Conservation (phyloP, 306 rosid genomes). For the Pueraria montana region DNA sequence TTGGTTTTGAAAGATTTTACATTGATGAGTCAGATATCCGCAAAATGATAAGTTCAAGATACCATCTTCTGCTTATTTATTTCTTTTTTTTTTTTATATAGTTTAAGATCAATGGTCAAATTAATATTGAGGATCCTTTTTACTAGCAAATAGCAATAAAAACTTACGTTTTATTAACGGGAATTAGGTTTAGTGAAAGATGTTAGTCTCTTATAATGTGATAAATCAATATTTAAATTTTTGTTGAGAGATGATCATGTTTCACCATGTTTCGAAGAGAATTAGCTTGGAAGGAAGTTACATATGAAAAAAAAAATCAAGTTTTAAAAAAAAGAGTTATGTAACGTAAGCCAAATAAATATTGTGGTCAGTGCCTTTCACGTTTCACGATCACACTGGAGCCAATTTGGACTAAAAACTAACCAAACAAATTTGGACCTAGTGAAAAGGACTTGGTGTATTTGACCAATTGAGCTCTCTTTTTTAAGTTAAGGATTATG, state of each 20-base stretch:
- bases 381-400: neutral
- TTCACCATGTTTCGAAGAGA: too few species aligned
- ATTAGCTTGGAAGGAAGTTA: too few species aligned
- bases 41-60: conserved; percentile 31
- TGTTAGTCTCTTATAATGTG: too few species aligned
- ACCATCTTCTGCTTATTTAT: neutral
- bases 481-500: neutral
- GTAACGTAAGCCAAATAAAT: conserved; percentile 44
- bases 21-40: conserved; percentile 12
- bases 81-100: neutral
- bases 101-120: neutral
- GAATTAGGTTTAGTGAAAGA: too few species aligned
- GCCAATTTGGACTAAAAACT: conserved; percentile 25
- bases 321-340: neutral
- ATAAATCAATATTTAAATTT: too few species aligned
- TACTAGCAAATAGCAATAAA: neutral
- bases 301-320: too few species aligned
- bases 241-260: too few species aligned
- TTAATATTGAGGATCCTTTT: neutral
- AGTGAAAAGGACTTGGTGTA: conserved; percentile 1
- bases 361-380: conserved; percentile 31
- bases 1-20: neutral
- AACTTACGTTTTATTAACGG: neutral
- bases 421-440: conserved; percentile 42
- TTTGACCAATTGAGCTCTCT: neutral